Base-by-base conservation (phyloP, 2,329 filamentous ascomycete species). In the Byssochlamys sp. region DNA sequence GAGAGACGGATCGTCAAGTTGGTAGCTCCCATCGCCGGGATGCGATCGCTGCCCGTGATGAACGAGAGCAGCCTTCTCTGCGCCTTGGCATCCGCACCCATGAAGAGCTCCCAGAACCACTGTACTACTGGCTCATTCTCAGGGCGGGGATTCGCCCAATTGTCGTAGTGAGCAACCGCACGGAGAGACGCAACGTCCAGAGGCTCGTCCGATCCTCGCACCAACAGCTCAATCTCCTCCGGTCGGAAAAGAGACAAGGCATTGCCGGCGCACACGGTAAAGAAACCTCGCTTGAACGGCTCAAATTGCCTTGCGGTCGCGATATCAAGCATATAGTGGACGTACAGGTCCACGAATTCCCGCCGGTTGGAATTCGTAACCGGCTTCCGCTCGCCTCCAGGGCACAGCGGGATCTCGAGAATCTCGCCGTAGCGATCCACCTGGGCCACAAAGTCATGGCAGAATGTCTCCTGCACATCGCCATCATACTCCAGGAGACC, bases 221-320 rank as follows among this genome's bases (percentile, higher is more conserved):
- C 83, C 0, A 96, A 80, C 2, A 95, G 81, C 70, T 96, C 91
- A 60, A 96, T 95, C 71, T 96, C 91, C 69, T 96, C 91, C 0
- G 91, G 88, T 14, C 89, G 84, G 72, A 96, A 96, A 1, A 96
- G 81, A 0, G 87, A 90, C 35, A 96, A 78, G 0, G 91, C 91
- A 68, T 94, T 95, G 35, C 91, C 90, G 35, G 88, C 89, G 68
- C 90, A 95, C 28, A 96, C 90, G 0, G 89, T 95, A 71, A 90
- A 96, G 73, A 96, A 96, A 0, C 91, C 91, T 56, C 91, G 84
- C 69, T 94, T 94, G 79, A 96, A 96, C 0, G 91, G 91, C 69
- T 95, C 90, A 62, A 95, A 96, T 67, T 96, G 91, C 48, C 89
- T 82, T 45, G 83, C 77, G 1, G 96, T 88, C 0, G 89, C 82